Evolutionary conservation across 345 rosid genomes (phyloP), one percentile per base, ranked within the genome.

Genomic region (Gossypium raimondii): DNA sequence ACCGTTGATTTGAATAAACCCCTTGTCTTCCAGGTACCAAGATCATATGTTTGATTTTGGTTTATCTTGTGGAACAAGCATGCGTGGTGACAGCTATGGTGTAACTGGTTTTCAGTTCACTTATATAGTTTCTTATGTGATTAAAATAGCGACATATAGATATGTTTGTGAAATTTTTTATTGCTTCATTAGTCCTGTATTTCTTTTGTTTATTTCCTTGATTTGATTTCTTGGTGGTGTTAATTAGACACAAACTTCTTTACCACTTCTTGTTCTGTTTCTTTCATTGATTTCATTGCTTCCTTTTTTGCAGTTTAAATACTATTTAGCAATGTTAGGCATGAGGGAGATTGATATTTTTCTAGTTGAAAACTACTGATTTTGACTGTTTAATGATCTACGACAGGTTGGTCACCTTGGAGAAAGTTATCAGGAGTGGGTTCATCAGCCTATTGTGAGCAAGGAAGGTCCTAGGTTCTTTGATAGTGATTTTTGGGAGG

Each of bases 381-480:
- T 64, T 68, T 60, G 68, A 76, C 57, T 66, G 64, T 11, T 48
- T 58, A 71, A 55, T 59, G 61, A 68, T 75, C n/a, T 73, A 7
- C 47, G 1, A 11, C 82, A 96, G 99, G 99, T 96, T 78, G 99
- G 99, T 74, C 92, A 96, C 89, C 98, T 96, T 66, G 98, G 97
- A 71, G 98, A 96, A 84, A 82, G 79, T 61, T 96, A 96, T 81
- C 89, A 96, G 82, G 93, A 92, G 77, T 96, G 99, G 99, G 92
- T 93, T 77, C 99, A 96, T 84, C 98, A 93, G 85, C 99, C 98
- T 77, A 96, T 96, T 70, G 93, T 87, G 59, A 84, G 89, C 80
- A 90, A 86, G 81, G 97, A 92, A 78, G 98, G 99, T 67, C 99
- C 99, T 76, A 85, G 99, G 17, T 96, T 96, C 82, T 96, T 96